A percentile compares a stretch with the other conserved stretches of the same genome.
phyloP scores from a whole-genome alignment of 2,329 filamentous ascomycete genomes.

The Fonsecaea erecta region DNA sequence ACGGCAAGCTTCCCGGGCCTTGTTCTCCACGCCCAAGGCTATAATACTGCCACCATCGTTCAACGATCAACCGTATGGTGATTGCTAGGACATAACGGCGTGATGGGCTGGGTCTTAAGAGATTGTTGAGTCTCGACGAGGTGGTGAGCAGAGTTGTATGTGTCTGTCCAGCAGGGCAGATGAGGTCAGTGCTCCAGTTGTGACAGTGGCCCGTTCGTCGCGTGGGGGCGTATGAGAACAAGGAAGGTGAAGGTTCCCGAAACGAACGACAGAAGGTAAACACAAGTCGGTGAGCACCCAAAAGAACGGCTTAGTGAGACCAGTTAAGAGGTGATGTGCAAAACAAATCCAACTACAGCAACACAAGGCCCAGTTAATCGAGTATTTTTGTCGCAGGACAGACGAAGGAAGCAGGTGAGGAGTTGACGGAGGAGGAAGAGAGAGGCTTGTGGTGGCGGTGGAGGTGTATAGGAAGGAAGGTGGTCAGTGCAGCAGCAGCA shows the following conservation, averaged over 20 bases:
- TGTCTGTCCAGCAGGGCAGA: neutral
- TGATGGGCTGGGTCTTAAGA: neutral
- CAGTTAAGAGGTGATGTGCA: neutral
- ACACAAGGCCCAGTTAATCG: neutral
- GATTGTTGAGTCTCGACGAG: neutral
- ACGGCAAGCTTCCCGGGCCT: neutral
- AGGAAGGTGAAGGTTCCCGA: neutral
- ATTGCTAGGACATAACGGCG: neutral
- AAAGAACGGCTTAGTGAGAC: neutral
- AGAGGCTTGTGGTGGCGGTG: neutral
- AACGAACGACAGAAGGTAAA: neutral
- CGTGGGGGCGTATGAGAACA: neutral
- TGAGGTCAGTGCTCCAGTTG: neutral
- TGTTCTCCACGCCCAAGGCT: neutral
- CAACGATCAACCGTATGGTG: neutral
- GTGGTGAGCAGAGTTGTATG: neutral
- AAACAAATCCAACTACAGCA: neutral
- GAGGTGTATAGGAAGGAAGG: neutral
- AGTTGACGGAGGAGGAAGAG: neutral
- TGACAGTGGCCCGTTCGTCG: slow-evolving; percentile 2
- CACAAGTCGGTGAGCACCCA: neutral
- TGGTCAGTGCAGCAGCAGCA: neutral
- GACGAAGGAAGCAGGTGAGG: slow-evolving; percentile 2
- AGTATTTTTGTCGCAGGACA: neutral
- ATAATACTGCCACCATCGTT: neutral